Evolutionary conservation across 2,329 filamentous ascomycete species (phyloP), one percentile per base, ranked within the genome.

Genomic region (Colletotrichum spinosum): DNA sequence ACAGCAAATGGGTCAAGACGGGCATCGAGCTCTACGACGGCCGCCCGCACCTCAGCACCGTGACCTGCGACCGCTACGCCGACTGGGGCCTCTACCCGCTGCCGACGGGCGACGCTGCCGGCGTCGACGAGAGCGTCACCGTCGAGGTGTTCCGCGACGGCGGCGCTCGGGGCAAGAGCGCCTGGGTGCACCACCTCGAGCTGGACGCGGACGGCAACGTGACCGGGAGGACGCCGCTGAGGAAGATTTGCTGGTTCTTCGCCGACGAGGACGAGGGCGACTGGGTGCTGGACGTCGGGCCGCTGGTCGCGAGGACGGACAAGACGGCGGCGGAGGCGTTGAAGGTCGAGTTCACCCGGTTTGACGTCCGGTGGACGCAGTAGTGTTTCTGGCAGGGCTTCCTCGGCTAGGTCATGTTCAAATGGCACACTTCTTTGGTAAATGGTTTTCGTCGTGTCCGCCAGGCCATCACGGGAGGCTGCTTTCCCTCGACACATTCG

Each of bases 171-270:
- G 88, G 87, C 2, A 82, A 82, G 72, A 86, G 84, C 65, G 72
- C 93, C 68, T 94, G 92, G 92, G 82, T 94, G 33, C 93, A 93
- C 77, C 77, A 84, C 38, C 77, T 92, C 8, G 79, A 86, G 35
- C 58, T 60, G 13, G 81, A 80, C 15, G 79, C 80, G 39, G 76
- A 72, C 8, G 55, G 55, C 1, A 50, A 33, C 11, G 39, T 52
- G 4, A 45, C 37, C 38, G 77, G 83, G 69, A 87, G 84, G 75
- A 76, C 83, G 39, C 87, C 91, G 8, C 75, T 94, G 75, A 82
- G 92, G 64, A 91, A 95, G 80, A 84, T 94, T 42, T 89, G 87
- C 65, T 94, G 90, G 84, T 85, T 91, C 59, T 88, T 88, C 70
- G 87, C 87, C 52, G 84, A 88, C 3, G 80, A 85, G 64, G 73